phyloP scores from a whole-genome alignment of 2,329 filamentous ascomycete genomes.

The Exserohilum rostratum region DNA sequence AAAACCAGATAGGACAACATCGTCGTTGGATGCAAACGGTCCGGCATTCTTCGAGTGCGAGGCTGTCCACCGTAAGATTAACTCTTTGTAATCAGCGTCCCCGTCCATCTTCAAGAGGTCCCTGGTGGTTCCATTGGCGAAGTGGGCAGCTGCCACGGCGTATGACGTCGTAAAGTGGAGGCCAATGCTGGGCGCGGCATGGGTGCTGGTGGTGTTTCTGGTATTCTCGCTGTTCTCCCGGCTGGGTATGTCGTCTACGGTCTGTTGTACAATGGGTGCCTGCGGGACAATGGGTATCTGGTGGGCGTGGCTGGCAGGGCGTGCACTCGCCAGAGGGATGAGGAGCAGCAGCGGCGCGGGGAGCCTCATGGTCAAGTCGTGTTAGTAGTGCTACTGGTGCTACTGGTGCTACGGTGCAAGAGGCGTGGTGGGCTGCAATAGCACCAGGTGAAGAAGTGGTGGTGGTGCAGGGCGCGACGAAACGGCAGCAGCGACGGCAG shows the following conservation, averaged over 20 bases:
- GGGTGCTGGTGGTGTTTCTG: neutral
- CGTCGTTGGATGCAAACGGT: constrained; percentile 20
- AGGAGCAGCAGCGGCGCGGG: constrained; percentile 7
- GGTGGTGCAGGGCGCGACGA: neutral
- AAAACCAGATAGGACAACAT: constrained; percentile 24
- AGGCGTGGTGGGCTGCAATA: neutral
- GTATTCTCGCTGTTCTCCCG: too few relatives aligned
- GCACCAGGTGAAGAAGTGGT: neutral
- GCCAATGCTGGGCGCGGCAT: constrained; percentile 23
- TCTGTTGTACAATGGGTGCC: constrained; percentile 3
- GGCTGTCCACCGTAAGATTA: constrained; percentile 32
- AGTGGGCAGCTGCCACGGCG: constrained; percentile 31
- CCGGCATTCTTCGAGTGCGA: constrained; percentile 5
- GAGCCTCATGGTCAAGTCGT: constrained; percentile 13
- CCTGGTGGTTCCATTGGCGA: constrained; percentile 28
- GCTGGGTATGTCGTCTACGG: neutral
- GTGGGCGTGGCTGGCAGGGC: constrained; percentile 6
- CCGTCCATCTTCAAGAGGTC: constrained; percentile 31
- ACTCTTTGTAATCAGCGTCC: constrained; percentile 29
- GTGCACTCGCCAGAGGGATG: constrained; percentile 18
- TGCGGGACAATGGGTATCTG: constrained; percentile 11
- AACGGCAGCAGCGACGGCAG: neutral
- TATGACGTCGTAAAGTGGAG: constrained; percentile 38
- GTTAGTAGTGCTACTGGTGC: too few relatives aligned
- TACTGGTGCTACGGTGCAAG: too few relatives aligned